A percentile compares a stretch with the other conserved stretches of the same genome.
phyloP scores from a whole-genome alignment of 73 alveolate genomes.

The Durusdinium trenchii region DNA sequence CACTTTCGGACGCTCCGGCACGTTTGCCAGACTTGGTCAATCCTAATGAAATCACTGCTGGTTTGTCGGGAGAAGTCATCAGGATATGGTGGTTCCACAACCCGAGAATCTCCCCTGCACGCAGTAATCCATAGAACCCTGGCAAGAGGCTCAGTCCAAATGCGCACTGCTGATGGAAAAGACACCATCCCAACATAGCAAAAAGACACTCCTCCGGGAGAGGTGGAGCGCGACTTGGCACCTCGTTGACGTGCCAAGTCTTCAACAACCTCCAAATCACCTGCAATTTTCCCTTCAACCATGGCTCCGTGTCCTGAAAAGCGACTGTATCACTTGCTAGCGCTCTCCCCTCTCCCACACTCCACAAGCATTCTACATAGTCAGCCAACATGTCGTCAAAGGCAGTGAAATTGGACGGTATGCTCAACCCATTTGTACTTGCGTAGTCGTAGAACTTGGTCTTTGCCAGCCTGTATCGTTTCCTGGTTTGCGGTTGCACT shows the following conservation, averaged over 20 bases:
- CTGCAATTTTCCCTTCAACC: neutral
- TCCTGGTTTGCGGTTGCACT: neutral
- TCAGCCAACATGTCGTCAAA: neutral
- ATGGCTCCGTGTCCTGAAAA: neutral
- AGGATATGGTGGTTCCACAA: neutral
- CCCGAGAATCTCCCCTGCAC: neutral
- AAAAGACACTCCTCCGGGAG: neutral
- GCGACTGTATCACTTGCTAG: neutral
- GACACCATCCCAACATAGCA: neutral
- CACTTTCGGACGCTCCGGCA: too few species aligned
- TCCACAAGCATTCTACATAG: neutral
- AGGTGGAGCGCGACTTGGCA: neutral
- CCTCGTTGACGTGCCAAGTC: neutral
- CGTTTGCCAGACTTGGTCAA: too few species aligned
- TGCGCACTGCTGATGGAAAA: neutral
- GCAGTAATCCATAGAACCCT: neutral
- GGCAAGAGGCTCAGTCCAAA: neutral
- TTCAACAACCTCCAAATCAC: neutral
- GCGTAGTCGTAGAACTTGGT: neutral
- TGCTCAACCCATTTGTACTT: neutral
- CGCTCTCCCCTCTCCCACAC: neutral
- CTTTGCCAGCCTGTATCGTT: neutral
- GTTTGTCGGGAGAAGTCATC: too few species aligned
- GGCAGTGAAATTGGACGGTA: neutral
- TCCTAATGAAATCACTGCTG: too few species aligned